Evolutionary conservation across 768 basidiomycete species (phyloP), one percentile per base, ranked within the genome.

Genomic region (Kwoniella heveanensis): DNA sequence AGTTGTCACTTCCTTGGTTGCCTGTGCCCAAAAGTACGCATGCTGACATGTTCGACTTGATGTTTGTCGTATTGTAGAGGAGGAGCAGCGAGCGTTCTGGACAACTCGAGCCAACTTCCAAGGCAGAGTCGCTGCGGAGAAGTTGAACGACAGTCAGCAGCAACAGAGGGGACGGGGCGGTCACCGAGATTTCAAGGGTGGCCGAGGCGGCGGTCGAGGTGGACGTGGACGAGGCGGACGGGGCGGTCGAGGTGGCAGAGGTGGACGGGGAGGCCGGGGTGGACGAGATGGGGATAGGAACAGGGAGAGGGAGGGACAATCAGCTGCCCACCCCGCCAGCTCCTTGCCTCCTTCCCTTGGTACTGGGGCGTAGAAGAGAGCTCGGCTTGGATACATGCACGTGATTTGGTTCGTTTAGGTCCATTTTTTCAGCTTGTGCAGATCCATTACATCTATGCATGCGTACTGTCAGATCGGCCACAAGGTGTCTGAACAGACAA

Each of bases 41-140:
- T n/a, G n/a, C n/a, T n/a, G n/a, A n/a, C n/a, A n/a, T n/a, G n/a
- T n/a, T n/a, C n/a, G n/a, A n/a, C n/a, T n/a, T n/a, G n/a, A n/a
- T n/a, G n/a, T n/a, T n/a, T n/a, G n/a, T n/a, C n/a, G n/a, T n/a
- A n/a, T n/a, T 50, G 50, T 54, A 75, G 78, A 72, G 52, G 68
- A 74, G 19, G 80, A 76, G 52, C 70, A 78, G 56, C 65, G 74
- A 52, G 66, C 69, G 15, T 80, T 79, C 72, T 81, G 78, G 73
- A 65, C 70, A 12, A 69, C 66, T 9, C 70, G 80, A 57, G 80
- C 79, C 13, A 71, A 69, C 53, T 81, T 79, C 75, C 72, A 76
- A 58, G 80, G 77, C n/a, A 73, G 70, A 44, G 54, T 66, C 21
- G 73, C 73, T 2, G 64, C 77, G 32, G 78, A 77, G 46, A 69